A percentile compares a stretch with the other conserved stretches of the same genome.
Evolutionary conservation across 2,329 filamentous ascomycete species (phyloP).

Genomic region (Penicillium sp.): DNA sequence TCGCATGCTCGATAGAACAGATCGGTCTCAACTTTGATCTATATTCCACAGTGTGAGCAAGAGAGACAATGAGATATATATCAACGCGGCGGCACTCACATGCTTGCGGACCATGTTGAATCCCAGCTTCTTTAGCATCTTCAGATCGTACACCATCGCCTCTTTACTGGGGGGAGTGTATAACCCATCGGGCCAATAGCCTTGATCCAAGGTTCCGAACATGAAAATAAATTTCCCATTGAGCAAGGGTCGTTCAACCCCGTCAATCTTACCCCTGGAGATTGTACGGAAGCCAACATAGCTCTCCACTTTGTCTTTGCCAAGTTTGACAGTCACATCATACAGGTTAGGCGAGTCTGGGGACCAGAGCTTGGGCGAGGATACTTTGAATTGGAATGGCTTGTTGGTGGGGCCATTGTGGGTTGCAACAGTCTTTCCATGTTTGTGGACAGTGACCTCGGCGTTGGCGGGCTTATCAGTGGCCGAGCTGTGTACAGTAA

Average conservation of each 20-base stretch:
- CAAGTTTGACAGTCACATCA: conserved; percentile 58
- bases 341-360: conserved; percentile 63
- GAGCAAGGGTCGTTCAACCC: conserved; percentile 59
- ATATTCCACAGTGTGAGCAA: not conserved
- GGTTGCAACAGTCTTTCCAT: conserved; percentile 44
- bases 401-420: conserved; percentile 48
- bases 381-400: conserved; percentile 56
- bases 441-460: conserved; percentile 40
- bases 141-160: conserved; percentile 65
- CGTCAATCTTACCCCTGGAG: conserved; percentile 55
- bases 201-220: conserved; percentile 68
- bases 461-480: conserved; percentile 35
- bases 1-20: conserved; percentile 69
- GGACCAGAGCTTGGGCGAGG: conserved; percentile 61
- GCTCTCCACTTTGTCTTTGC: conserved; percentile 56
- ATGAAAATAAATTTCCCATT: conserved; percentile 69
- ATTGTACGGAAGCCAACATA: conserved; percentile 70
- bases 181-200: conserved; percentile 69
- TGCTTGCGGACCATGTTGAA: conserved; percentile 73
- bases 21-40: conserved; percentile 66
- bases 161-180: conserved; percentile 64
- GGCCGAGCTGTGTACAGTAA: conserved; percentile 53
- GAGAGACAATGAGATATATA: not conserved
- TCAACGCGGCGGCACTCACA: conserved; percentile 40
- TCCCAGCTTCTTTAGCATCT: conserved; percentile 62